Base-by-base conservation (phyloP, 192 early-diverging fungal species). In the Diversispora eburnea region DNA sequence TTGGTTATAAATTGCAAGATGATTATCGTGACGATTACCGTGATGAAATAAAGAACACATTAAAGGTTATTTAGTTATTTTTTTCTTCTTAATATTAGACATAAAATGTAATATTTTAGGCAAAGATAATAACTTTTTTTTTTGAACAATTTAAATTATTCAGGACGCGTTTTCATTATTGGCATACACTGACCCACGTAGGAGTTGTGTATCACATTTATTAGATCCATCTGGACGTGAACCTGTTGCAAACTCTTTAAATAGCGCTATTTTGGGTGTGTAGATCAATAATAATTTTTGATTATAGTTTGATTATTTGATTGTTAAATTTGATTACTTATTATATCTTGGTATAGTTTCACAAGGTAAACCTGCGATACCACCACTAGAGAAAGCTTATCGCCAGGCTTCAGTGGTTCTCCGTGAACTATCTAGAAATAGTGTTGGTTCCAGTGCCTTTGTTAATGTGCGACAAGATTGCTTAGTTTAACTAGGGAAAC, bases 151-250 rank as follows among this genome's bases (percentile, higher is more conserved):
- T n/a, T 62, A 45, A 73, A 42, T 19, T 66, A 67, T 85, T 58
- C 78, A 87, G 77, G 86, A 90, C 57, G 78, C 88, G 3, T 92
- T 93, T 72, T 88, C 91, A 9, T 78, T 93, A 39, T 77, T 92
- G 33, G 90, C 92, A 3, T 92, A 93, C 58, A 71, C 85, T 10
- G 86, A 93, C 43, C 82, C 87, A 5, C 77, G 75, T 19, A 52
- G 81, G 54, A 85, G 84, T 71, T 79, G 79, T 20, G 75, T 87
- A 22, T 73, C 81, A 15, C 78, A 82, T 69, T 73, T 89, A 61
- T 77, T 91, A 10, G 85, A 88, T 61, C 76, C 81, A 6, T 70
- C 74, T 33, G 81, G 78, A 5, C 84, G 91, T 19, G 80, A 86
- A 69, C 76, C 82, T 9, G 77, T 94, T 49, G 91, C 91, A 6